phyloP scores from a whole-genome alignment of 2,329 filamentous ascomycete genomes.

The Periconia macrospinosa region DNA sequence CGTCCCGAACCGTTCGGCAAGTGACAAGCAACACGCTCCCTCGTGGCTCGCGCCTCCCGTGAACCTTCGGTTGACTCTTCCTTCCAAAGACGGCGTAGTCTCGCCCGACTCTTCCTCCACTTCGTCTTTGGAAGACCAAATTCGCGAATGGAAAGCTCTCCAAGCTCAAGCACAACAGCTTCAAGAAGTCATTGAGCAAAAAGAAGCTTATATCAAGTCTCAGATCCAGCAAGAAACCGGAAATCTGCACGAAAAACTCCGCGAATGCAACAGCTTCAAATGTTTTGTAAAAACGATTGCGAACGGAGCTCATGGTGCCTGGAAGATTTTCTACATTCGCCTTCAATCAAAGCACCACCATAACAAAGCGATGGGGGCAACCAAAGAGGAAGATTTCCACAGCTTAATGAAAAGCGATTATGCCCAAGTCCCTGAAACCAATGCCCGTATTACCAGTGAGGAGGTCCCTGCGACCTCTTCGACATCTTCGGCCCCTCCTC shows the following conservation, averaged over 20 bases:
- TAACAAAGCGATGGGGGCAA: conserved; percentile 27
- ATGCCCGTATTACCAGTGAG: conserved; percentile 5
- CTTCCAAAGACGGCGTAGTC: conserved; percentile 5
- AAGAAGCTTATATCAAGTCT: conserved; percentile 38
- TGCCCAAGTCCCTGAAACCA: conserved; percentile 15
- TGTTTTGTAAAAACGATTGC: conserved; percentile 46
- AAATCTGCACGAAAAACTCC: conserved; percentile 43
- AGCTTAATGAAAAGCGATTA: conserved; percentile 18
- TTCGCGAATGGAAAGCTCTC: conserved; percentile 45
- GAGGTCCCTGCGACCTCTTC: conserved; percentile 6
- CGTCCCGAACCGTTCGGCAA: conserved; percentile 34
- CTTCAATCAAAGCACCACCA: conserved; percentile 27
- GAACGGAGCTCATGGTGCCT: conserved; percentile 40
- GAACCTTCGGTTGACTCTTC: conserved; percentile 32
- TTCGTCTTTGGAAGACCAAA: conserved; percentile 42
- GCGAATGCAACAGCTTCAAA: conserved; percentile 47
- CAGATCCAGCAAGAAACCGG: conserved; percentile 32
- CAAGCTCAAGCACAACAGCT: conserved; percentile 43
- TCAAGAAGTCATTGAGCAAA: conserved; percentile 38
- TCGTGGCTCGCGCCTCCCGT: conserved; percentile 42
- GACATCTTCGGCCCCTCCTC: conserved; percentile 8
- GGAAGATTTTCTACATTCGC: conserved; percentile 31
- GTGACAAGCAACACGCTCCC: conserved; percentile 28
- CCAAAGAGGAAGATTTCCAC: conserved; percentile 24
- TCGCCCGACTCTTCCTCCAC: not conserved